A percentile compares a stretch with the other conserved stretches of the same genome.
Conservation (phyloP, 2,329 filamentous ascomycete species). For the Mariannaea sp. region DNA sequence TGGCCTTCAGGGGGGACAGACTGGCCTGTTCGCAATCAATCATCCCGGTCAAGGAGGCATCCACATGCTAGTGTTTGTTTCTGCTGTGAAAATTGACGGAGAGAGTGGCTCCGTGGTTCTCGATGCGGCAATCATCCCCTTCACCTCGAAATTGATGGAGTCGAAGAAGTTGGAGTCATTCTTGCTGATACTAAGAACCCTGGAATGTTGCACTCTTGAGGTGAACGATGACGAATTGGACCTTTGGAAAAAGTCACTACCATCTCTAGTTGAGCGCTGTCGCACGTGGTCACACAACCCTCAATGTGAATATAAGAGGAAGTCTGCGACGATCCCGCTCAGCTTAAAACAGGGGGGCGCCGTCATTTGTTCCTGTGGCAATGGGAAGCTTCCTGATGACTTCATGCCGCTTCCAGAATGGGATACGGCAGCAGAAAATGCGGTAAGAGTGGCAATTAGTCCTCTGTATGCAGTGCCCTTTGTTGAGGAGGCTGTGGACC, state of each 20-base stretch:
- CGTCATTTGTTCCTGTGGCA: slow-evolving; percentile 53
- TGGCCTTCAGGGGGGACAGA: slow-evolving; percentile 52
- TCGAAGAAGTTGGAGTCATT: slow-evolving; percentile 45
- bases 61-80: slow-evolving; percentile 49
- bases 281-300: slow-evolving; percentile 52
- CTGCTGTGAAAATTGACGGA: slow-evolving; percentile 50
- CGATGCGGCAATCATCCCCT: slow-evolving; percentile 53
- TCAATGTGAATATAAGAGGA: slow-evolving; percentile 50
- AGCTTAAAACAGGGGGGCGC: slow-evolving; percentile 42
- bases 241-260: slow-evolving; percentile 53
- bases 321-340: slow-evolving; percentile 46
- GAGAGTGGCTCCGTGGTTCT: slow-evolving; percentile 49
- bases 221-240: slow-evolving; percentile 62
- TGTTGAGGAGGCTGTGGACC: slow-evolving; percentile 48
- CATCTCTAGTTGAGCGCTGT: slow-evolving; percentile 53
- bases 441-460: slow-evolving; percentile 63
- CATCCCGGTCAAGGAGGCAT: slow-evolving; percentile 45
- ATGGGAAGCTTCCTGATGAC: slow-evolving; percentile 46
- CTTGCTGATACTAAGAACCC: slow-evolving; percentile 43
- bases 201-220: slow-evolving; percentile 47
- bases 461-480: slow-evolving; percentile 53
- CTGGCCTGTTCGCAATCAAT: slow-evolving; percentile 50
- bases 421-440: slow-evolving; percentile 47
- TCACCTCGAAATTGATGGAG: slow-evolving; percentile 45
- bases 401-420: slow-evolving; percentile 51